phyloP scores from a whole-genome alignment of 1,284 basidiomycete genomes.

The Flammula alnicola region DNA sequence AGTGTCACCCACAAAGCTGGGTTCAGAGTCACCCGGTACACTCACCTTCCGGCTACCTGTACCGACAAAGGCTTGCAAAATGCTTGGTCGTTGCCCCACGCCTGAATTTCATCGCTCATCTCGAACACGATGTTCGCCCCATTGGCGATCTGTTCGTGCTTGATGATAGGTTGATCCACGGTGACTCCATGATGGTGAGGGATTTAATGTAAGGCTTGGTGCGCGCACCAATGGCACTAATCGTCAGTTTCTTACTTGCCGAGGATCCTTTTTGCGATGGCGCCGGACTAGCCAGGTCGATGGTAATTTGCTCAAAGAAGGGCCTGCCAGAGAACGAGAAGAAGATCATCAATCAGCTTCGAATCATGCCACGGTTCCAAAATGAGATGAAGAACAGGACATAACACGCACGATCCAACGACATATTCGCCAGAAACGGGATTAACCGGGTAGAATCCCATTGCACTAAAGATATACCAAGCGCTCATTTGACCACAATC shows the following conservation, averaged over 20 bases:
- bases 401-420: slow-evolving; percentile 64
- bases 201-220: slow-evolving; percentile 62
- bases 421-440: slow-evolving; percentile 77
- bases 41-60: slow-evolving; percentile 1
- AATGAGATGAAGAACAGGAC: background rate
- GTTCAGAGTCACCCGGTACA: slow-evolving; percentile 1
- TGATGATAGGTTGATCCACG: slow-evolving; percentile 51
- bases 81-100: slow-evolving; percentile 36
- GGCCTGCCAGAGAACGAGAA: slow-evolving; percentile 43
- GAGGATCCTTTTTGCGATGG: no score
- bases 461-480: slow-evolving; percentile 82
- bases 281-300: slow-evolving; percentile 47
- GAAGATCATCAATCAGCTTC: background rate
- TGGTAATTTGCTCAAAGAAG: slow-evolving; percentile 68
- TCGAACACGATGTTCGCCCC: slow-evolving; percentile 67
- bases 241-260: slow-evolving; percentile 43
- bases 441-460: slow-evolving; percentile 89
- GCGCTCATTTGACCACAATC: slow-evolving; percentile 91
- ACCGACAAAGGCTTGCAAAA: background rate
- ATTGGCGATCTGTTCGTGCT: slow-evolving; percentile 56
- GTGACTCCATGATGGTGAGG: slow-evolving; percentile 54
- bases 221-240: slow-evolving; percentile 58
- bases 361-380: background rate
- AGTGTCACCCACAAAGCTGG: slow-evolving; percentile 5
- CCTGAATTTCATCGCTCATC: slow-evolving; percentile 56